These are phyloP conservation scores for Sugiyamaella xylanicola DNA, from an alignment of 1,139 yeast species.

Conservation along the genomic window DNA sequence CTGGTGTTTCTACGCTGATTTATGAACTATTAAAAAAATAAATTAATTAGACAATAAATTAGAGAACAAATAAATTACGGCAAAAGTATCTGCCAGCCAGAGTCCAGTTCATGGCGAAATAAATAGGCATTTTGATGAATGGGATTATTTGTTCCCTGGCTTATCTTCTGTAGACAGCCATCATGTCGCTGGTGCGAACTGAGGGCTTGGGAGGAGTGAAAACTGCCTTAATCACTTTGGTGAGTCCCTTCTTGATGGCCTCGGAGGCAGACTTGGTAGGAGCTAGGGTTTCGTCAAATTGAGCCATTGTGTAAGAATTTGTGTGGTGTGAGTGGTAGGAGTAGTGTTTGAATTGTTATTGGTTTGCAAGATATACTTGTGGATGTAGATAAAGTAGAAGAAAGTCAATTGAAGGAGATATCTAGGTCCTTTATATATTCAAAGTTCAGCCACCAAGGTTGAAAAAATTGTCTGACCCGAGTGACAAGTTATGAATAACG, in stretches of 20 bases:
- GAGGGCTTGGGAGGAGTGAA: constrained; percentile 3
- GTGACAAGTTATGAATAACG: not conserved
- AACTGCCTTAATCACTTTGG: not conserved
- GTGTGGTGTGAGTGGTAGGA: not conserved
- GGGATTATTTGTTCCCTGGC: not conserved
- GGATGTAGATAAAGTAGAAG: not conserved
- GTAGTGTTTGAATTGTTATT: too few species aligned
- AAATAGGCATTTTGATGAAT: not conserved
- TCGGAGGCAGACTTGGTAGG: constrained; percentile 4
- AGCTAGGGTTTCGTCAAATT: constrained; percentile 1
- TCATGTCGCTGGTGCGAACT: not conserved
- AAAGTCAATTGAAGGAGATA: not conserved
- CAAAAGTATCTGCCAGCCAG: not conserved
- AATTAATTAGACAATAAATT: not conserved
- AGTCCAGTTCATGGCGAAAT: not conserved
- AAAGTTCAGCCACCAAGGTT: not conserved
- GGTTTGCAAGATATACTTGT: too few species aligned
- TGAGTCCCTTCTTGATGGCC: not conserved
- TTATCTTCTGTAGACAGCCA: constrained; percentile 1
- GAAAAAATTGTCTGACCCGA: not conserved
- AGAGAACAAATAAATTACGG: not conserved
- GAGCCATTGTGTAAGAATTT: not conserved
- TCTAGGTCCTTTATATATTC: not conserved
- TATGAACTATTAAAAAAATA: not conserved
- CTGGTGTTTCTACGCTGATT: too few species aligned